phyloP scores from a whole-genome alignment of 306 rosid genomes.

The Sindora glabra region DNA sequence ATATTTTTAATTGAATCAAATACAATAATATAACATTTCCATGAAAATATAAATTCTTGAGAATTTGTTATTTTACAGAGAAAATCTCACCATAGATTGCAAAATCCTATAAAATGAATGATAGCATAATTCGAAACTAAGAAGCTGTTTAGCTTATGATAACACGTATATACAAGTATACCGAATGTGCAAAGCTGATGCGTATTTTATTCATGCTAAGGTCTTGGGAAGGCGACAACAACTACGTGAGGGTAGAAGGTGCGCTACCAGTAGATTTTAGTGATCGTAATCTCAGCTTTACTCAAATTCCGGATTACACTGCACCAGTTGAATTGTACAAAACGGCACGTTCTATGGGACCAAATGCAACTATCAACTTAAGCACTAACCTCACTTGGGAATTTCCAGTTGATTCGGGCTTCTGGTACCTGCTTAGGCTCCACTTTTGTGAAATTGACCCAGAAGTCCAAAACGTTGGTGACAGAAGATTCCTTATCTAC shows the following conservation, averaged over 20 bases:
- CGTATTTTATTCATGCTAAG: no score
- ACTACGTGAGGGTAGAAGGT: not conserved
- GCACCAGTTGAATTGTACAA: slow-evolving; percentile 22
- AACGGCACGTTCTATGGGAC: slow-evolving; percentile 24
- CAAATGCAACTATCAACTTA: not conserved
- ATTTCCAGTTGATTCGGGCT: slow-evolving; percentile 5
- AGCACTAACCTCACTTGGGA: slow-evolving; percentile 18
- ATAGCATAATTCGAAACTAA: no score
- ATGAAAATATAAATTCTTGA: no score
- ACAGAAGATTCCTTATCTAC: slow-evolving; percentile 18
- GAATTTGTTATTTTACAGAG: no score
- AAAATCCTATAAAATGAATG: no score
- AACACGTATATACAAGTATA: no score
- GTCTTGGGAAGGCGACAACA: not conserved
- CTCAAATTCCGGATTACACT: not conserved
- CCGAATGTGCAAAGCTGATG: no score
- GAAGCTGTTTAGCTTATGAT: no score
- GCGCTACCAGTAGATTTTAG: fast-evolving
- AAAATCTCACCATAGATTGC: no score
- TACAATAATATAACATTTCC: no score
- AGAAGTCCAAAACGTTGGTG: fast-evolving
- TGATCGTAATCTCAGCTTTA: not conserved
- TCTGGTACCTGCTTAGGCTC: slow-evolving; percentile 23
- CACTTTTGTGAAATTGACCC: slow-evolving; percentile 36
- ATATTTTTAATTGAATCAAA: no score